phyloP scores from a whole-genome alignment of 2,329 filamentous ascomycete species.

The Colletotrichum trifolii region DNA sequence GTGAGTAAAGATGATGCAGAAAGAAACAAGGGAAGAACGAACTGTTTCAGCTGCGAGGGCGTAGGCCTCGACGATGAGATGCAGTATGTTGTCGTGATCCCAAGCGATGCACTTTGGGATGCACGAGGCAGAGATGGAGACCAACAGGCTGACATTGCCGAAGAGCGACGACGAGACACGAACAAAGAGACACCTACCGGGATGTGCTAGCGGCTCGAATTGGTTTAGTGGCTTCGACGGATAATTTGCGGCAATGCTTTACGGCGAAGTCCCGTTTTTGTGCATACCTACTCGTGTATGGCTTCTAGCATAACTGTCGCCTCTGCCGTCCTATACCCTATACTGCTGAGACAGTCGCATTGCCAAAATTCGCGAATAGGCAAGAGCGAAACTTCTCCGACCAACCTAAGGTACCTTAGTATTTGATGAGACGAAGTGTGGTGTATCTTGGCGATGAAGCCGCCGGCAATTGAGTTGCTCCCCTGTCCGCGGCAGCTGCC shows the following conservation, averaged over 20 bases:
- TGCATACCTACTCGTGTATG: conserved; percentile 16
- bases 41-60: conserved; percentile 37
- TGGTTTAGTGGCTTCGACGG: conserved; percentile 2
- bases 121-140: conserved; percentile 28
- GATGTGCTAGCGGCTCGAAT: background rate
- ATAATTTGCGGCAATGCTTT: conserved; percentile 9
- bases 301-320: no score
- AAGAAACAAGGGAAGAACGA: conserved; percentile 37
- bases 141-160: conserved; percentile 14
- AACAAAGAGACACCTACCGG: conserved; percentile 33
- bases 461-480: no score
- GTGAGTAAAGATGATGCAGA: conserved; percentile 32
- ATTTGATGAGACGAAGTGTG: no score
- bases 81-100: conserved; percentile 30
- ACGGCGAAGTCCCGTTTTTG: background rate
- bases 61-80: conserved; percentile 34
- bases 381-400: no score
- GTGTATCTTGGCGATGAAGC: no score
- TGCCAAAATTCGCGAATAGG: no score
- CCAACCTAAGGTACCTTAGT: no score
- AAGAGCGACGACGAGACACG: conserved; percentile 32
- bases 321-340: no score
- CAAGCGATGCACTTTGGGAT: conserved; percentile 27
- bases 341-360: no score
- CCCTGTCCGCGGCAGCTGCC: background rate